Conservation (phyloP, 768 basidiomycete genomes). For the Paxillus rubicundulus region DNA sequence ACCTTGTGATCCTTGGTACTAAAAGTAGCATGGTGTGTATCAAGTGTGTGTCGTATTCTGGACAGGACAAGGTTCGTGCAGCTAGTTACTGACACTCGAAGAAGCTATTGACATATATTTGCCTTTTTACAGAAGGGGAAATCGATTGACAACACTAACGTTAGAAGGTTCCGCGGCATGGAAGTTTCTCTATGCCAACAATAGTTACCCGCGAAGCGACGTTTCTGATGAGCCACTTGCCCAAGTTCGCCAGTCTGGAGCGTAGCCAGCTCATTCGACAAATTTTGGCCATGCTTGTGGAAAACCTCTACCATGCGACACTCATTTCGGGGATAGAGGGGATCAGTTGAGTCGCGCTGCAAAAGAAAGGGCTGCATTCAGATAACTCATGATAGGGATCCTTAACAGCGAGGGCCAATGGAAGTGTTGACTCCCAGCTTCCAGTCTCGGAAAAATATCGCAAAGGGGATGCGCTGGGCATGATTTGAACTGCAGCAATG, state of each 20-base stretch:
- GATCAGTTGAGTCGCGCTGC: neutral
- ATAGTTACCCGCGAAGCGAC: neutral
- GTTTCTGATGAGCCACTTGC: neutral
- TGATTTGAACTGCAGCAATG: neutral
- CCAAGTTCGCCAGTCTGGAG: neutral
- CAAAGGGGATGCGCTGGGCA: no score
- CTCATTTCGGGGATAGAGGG: slow-evolving; percentile 19
- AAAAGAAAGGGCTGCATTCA: neutral
- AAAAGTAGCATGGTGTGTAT: no score
- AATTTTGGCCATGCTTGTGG: neutral
- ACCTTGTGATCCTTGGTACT: no score
- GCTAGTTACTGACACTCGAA: no score
- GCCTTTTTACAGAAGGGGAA: slow-evolving; percentile 4
- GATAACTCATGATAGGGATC: neutral
- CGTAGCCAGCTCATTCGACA: neutral
- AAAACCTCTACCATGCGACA: neutral
- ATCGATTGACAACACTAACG: neutral
- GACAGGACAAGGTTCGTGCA: no score
- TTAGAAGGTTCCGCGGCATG: no score
- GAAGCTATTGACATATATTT: neutral
- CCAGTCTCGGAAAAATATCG: no score
- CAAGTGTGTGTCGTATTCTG: no score
- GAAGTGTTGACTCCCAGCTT: neutral
- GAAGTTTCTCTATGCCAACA: no score
- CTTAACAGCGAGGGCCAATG: neutral